These are phyloP conservation scores for Botrytis porri DNA, from an alignment of 2,329 filamentous ascomycete genomes.

Conservation along the genomic window DNA sequence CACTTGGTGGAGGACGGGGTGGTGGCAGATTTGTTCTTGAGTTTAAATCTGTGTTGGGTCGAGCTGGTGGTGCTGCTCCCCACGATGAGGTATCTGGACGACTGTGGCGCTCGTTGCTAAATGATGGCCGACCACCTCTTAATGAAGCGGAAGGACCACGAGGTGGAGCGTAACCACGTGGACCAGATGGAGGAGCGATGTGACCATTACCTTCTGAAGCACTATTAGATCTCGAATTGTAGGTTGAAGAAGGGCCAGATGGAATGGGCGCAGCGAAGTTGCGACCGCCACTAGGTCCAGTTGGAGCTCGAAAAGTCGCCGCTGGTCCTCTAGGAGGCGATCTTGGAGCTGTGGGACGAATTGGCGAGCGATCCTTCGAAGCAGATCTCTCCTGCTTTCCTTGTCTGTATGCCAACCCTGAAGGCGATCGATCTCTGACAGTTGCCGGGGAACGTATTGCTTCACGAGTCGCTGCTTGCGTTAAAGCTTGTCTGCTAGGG, in stretches of 20 bases:
- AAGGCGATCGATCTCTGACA: conserved; percentile 32
- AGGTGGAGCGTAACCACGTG: conserved; percentile 35
- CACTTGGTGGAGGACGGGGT: conserved; percentile 29
- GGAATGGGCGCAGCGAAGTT: conserved; percentile 33
- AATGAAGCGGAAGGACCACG: conserved; percentile 31
- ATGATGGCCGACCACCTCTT: conserved; percentile 36
- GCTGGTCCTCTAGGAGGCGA: conserved; percentile 39
- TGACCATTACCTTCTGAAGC: conserved; percentile 26
- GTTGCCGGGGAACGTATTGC: conserved; percentile 33
- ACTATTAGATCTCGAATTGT: conserved; percentile 24
- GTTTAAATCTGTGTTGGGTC: conserved; percentile 22
- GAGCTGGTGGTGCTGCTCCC: conserved; percentile 32
- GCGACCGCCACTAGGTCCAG: conserved; percentile 36
- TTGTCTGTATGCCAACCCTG: conserved; percentile 32
- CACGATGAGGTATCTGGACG: conserved; percentile 35
- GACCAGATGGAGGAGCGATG: conserved; percentile 36
- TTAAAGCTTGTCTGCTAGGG: conserved; percentile 49
- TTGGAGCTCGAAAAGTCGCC: conserved; percentile 35
- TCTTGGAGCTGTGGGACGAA: conserved; percentile 30
- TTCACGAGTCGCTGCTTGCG: conserved; percentile 39
- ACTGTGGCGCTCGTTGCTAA: conserved; percentile 31
- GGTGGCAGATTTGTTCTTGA: conserved; percentile 26
- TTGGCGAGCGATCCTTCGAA: conserved; percentile 36
- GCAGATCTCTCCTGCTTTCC: conserved; percentile 34
- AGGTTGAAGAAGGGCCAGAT: conserved; percentile 17